These are phyloP conservation scores for Mycena indigotica DNA, from an alignment of 768 basidiomycete genomes.

Conservation along the genomic window DNA sequence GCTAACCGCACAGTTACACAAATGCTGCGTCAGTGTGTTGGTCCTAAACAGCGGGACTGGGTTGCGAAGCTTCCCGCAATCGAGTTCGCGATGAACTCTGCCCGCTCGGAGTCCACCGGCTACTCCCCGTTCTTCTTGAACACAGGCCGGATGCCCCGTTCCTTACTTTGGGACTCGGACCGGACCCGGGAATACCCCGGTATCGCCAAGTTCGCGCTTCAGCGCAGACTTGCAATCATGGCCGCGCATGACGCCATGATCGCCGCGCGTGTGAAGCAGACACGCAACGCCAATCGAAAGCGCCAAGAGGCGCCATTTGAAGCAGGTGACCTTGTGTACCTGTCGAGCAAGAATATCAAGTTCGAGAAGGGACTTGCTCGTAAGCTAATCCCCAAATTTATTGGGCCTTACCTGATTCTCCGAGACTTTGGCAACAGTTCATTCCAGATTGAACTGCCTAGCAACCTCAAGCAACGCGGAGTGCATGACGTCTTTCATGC, in stretches of 20 bases:
- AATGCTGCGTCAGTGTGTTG: not conserved
- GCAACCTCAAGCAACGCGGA: constrained; percentile 19
- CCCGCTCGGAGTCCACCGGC: constrained; percentile 25
- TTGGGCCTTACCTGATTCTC: constrained; percentile 26
- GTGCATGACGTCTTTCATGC: no score
- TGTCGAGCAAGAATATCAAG: constrained; percentile 29
- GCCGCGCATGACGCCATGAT: constrained; percentile 34
- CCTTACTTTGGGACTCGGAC: constrained; percentile 20
- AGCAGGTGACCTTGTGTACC: constrained; percentile 32
- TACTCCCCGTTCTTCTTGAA: constrained; percentile 18
- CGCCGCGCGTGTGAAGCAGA: constrained; percentile 27
- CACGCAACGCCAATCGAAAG: constrained; percentile 24
- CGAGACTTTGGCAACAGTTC: constrained; percentile 10
- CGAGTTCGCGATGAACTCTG: not conserved
- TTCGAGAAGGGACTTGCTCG: constrained; percentile 27
- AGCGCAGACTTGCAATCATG: constrained; percentile 19
- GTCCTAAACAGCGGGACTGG: not conserved
- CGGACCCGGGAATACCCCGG: constrained; percentile 4
- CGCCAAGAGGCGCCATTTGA: constrained; percentile 19
- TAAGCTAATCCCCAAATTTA: constrained; percentile 35
- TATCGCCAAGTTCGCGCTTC: constrained; percentile 1
- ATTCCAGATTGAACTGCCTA: constrained; percentile 14
- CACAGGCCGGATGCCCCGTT: constrained; percentile 21
- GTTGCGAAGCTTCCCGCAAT: not conserved
- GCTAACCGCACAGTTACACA: not conserved